Base-by-base conservation (phyloP, 495 filamentous ascomycete genomes). In the Penicillium coffeae region DNA sequence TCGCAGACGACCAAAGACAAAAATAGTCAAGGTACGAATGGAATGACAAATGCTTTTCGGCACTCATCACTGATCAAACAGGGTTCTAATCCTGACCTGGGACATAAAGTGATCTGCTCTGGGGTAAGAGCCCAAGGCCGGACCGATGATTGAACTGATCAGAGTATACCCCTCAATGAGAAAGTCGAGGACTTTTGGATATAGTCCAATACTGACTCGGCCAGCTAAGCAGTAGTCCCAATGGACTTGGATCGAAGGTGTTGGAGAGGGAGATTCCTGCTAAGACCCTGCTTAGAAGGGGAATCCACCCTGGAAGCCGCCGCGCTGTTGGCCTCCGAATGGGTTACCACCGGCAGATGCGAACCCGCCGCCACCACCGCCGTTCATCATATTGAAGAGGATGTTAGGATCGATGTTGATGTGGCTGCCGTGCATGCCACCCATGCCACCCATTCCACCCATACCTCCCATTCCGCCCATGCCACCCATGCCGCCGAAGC, bases 341-440 rank as follows among this genome's bases (percentile, higher is more conserved):
- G 68, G 68, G 33, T 66, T 52, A 16, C 74, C 72, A 25, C 75
- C 75, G 34, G 73, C 73, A 15, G 59, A 62, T 42, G 65, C 62
- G 47, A 73, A 73, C 37, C 70, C 71, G 36, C 69, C 66, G 18
- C 64, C 63, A 9, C 70, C 70, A 30, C 69, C 69, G 32, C 69
- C 70, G 58, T 73, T 71, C 72, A 76, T 75, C 76, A 80, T 80
- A 60, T 78, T 75, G 60, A 77, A 76, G 16, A 80, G 66, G 55
- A 79, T 71, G 59, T 76, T 77, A 35, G 75, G 76, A 51, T 75
- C 72, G 60, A 79, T 79, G 49, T 76, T 74, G 63, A 77, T 66
- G 38, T 74, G 72, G 15, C 66, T 67, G 15, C 64, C 73, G 38
- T 68, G 66, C 75, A 75, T 74, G 19, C 78, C 77, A 2, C 75